These are phyloP conservation scores for Balamuthia mandrillaris DNA, from an alignment of 208 protist genomes.

Conservation along the genomic window DNA sequence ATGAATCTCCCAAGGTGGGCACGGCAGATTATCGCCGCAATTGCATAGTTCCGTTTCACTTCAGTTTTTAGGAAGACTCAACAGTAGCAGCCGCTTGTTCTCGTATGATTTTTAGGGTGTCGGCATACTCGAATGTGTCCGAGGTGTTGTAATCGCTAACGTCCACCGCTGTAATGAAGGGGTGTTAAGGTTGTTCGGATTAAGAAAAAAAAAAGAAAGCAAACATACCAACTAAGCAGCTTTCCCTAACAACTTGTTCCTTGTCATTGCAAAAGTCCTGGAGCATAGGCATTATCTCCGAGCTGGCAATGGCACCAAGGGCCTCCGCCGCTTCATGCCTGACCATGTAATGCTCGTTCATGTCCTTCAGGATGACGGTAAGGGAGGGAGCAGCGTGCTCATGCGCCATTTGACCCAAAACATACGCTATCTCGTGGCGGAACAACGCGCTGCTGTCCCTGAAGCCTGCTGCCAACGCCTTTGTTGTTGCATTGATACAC, in stretches of 20 bases:
- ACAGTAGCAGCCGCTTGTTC: no score
- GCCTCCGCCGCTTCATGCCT: constrained; percentile 95
- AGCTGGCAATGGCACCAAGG: constrained; percentile 89
- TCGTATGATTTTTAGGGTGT: constrained; percentile 18
- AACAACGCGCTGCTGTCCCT: constrained; percentile 84
- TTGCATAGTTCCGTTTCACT: no score
- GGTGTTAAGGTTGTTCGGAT: background rate
- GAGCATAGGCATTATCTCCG: background rate
- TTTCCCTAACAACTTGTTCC: constrained; percentile 13
- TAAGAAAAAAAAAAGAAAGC: no score
- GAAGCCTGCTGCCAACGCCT: constrained; percentile 81
- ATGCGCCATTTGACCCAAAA: constrained; percentile 93
- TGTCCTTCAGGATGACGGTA: constrained; percentile 66
- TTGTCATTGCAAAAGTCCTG: background rate
- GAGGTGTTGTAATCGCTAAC: constrained; percentile 6
- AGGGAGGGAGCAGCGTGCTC: constrained; percentile 51
- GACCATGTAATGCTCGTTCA: constrained; percentile 90
- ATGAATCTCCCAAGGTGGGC: no score
- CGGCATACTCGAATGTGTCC: constrained; percentile 31
- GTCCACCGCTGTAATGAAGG: background rate
- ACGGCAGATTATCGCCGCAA: no score
- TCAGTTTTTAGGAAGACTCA: no score
- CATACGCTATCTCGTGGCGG: constrained; percentile 95
- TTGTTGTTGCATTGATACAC: no score
- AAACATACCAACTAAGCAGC: constrained; percentile 15